Base-by-base conservation (phyloP, 1,139 yeast species). In the Magnusiomyces tetraspermus region DNA sequence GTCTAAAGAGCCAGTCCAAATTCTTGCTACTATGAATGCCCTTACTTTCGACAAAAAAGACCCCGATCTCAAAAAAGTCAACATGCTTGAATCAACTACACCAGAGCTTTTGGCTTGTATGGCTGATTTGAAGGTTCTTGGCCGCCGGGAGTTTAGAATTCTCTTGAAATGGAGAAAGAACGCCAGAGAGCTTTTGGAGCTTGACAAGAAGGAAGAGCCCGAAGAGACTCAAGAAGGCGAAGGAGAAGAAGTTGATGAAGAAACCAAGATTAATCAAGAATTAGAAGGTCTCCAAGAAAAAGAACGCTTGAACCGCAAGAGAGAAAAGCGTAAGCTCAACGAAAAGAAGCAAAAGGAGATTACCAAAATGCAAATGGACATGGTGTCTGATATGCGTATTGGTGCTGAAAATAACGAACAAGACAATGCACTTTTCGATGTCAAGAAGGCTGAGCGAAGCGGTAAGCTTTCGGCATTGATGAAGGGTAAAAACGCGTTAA, bases 321-420 rank as follows among this genome's bases (percentile, higher is more conserved):
- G 97, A 64, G 90, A 83, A 59, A 87, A 83, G 70, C 82, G 96
- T 69, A 80, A 77, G 60, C 78, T 80, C 50, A 90, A 92, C 66
- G 97, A 90, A 69, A 62, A 70, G 59, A 89, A 88, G 65, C 96
- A 88, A 67, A 87, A 86, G 68, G 97, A 90, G 66, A 80, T 92
- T 53, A 77, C 79, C 52, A 80, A 97, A 71, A 83, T 89, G 85
- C 97, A 92, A 71, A 85, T 92, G 94, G 88, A 87, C 67, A 90
- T 92, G 97, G 75, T 86, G 56, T 86, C 96, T 2, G 96, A 95
- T 63, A 80, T 79, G 75, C 95, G 88, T 63, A 82, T 92, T 59
- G 97, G 97, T 76, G 75, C 88, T 48, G 98, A 92, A 67, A 96
- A 96, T 21, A 92, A 88, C n/a, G 79, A 78, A 53, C 96, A 95